These are phyloP conservation scores for Gilbertella persicaria DNA, from an alignment of 371 early-diverging fungal species.

Conservation along the genomic window DNA sequence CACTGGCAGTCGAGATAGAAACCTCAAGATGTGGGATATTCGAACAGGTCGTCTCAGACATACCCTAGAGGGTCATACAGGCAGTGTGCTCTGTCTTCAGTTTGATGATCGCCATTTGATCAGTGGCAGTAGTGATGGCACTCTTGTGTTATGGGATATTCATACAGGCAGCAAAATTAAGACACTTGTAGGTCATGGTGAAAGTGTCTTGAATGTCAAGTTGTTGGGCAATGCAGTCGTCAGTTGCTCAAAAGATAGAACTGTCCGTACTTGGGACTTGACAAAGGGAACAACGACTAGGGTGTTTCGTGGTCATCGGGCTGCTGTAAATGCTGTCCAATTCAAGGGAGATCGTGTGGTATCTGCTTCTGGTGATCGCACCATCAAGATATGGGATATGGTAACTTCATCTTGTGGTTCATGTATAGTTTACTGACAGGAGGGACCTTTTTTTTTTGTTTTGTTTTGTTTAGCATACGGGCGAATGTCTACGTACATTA, in stretches of 20 bases:
- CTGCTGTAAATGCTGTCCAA: conserved; percentile 82
- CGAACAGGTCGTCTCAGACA: conserved; percentile 54
- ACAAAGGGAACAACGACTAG: conserved; percentile 64
- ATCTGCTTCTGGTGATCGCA: conserved; percentile 83
- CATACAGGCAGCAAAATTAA: conserved; percentile 66
- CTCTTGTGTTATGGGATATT: conserved; percentile 78
- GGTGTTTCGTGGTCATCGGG: conserved; percentile 63
- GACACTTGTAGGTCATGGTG: conserved; percentile 61
- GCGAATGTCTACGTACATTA: conserved; percentile 57
- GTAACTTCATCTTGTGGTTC: background rate
- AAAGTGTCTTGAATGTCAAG: conserved; percentile 71
- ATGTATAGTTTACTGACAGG: background rate
- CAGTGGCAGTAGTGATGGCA: conserved; percentile 83
- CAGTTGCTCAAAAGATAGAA: conserved; percentile 87
- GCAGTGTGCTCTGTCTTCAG: conserved; percentile 84
- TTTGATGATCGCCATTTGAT: conserved; percentile 75
- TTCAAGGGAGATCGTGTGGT: conserved; percentile 63
- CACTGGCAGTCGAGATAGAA: conserved; percentile 84
- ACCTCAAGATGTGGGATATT: conserved; percentile 84
- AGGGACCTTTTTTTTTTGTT: background rate
- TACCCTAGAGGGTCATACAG: conserved; percentile 74
- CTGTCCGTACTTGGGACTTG: conserved; percentile 79
- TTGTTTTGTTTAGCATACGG: conserved; percentile 45
- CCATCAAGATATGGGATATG: conserved; percentile 80
- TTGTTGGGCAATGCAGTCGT: conserved; percentile 68